Evolutionary conservation across 2,329 filamentous ascomycete species (phyloP).

Genomic region (Hymenoscyphus albidus): DNA sequence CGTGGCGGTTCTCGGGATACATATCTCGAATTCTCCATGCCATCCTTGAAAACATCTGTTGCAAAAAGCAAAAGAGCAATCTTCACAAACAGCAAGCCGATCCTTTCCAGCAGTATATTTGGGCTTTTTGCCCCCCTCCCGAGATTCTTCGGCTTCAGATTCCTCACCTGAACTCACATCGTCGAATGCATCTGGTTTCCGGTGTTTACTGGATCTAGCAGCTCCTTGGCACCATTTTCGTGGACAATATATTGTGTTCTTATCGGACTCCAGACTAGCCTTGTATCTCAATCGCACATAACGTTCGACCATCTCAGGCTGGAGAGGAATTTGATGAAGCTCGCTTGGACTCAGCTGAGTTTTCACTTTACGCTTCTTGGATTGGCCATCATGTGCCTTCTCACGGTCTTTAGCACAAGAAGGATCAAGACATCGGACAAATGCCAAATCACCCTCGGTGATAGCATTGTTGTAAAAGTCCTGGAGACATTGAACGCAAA

Average conservation of each 20-base stretch:
- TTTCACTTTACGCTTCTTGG: constrained; percentile 57
- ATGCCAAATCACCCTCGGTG: constrained; percentile 73
- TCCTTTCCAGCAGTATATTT: constrained; percentile 45
- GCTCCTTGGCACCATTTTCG: constrained; percentile 89
- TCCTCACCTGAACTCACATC: constrained; percentile 55
- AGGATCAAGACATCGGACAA: constrained; percentile 75
- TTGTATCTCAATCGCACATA: constrained; percentile 92
- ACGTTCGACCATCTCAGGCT: constrained; percentile 70
- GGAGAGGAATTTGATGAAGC: constrained; percentile 70
- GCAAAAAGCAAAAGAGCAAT: constrained; percentile 89
- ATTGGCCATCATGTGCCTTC: constrained; percentile 21
- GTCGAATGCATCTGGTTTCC: constrained; percentile 64
- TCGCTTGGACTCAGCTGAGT: constrained; percentile 76
- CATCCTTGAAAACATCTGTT: constrained; percentile 66
- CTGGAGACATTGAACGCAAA: constrained; percentile 81
- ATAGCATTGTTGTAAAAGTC: constrained; percentile 91
- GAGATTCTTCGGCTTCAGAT: constrained; percentile 39
- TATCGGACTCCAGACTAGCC: constrained; percentile 85
- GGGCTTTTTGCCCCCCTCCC: constrained; percentile 14
- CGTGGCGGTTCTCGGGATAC: constrained; percentile 60
- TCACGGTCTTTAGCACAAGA: constrained; percentile 66
- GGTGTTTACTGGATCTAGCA: constrained; percentile 70
- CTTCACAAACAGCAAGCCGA: constrained; percentile 78
- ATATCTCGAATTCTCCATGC: constrained; percentile 82
- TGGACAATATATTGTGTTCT: constrained; percentile 88